Evolutionary conservation across 345 rosid genomes (phyloP).

Genomic region (Gossypium sturtianum): DNA sequence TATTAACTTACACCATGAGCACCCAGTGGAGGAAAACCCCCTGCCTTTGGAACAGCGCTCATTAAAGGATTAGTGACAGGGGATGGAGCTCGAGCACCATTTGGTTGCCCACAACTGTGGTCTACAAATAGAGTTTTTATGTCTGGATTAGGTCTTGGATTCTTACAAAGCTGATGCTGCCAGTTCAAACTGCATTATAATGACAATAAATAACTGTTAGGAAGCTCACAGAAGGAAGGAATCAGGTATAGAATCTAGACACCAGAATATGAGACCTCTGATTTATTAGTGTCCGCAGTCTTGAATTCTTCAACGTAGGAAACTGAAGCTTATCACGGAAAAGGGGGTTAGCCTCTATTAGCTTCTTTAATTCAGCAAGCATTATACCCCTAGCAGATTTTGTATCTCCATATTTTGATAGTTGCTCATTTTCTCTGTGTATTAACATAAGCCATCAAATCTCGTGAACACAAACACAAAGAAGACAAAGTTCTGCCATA

Average conservation of each 20-base stretch:
- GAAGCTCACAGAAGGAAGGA: conserved; percentile 7
- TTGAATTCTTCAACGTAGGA: conserved; percentile 72
- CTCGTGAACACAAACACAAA: not conserved
- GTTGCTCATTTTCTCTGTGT: conserved; percentile 77
- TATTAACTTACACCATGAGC: conserved; percentile 65
- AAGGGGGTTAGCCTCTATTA: conserved; percentile 80
- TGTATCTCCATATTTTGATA: conserved; percentile 79
- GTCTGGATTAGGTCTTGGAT: conserved; percentile 77
- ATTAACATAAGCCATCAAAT: conserved; percentile 16
- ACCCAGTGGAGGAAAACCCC: conserved; percentile 48
- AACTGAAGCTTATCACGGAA: conserved; percentile 90
- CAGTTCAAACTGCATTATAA: conserved; percentile 62
- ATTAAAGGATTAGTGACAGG: conserved; percentile 74
- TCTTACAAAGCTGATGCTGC: conserved; percentile 88
- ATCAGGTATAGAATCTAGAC: not conserved
- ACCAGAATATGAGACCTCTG: conserved; percentile 49
- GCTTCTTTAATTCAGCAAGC: conserved; percentile 76
- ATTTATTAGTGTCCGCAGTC: conserved; percentile 72
- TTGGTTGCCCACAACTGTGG: conserved; percentile 68
- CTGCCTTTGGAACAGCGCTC: conserved; percentile 57
- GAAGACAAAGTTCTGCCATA: not conserved
- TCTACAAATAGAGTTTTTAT: conserved; percentile 77
- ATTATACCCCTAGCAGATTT: conserved; percentile 79
- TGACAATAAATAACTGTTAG: conserved; percentile 13
- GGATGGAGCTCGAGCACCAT: conserved; percentile 68